phyloP scores from a whole-genome alignment of 805 yeast species.

The Jamesozyma hellenica region DNA sequence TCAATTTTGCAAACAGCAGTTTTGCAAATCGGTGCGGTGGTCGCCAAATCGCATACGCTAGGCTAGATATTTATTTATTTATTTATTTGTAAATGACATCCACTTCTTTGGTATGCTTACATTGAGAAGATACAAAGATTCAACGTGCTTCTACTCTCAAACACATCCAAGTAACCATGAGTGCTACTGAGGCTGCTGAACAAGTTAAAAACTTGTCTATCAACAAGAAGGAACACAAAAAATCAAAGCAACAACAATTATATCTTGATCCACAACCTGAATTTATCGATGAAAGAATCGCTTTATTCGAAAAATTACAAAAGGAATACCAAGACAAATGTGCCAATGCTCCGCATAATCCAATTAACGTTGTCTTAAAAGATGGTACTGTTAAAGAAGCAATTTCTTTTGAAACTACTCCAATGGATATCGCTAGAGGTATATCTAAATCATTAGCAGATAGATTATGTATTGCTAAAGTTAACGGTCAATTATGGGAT shows the following conservation, averaged over 20 bases:
- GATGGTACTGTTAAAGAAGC: slow-evolving; percentile 79
- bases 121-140: no score
- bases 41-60: no score
- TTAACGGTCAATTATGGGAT: slow-evolving; percentile 89
- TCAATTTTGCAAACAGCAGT: no score
- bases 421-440: slow-evolving; percentile 70
- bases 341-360: slow-evolving; percentile 49
- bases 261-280: slow-evolving; percentile 71
- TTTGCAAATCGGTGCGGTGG: no score
- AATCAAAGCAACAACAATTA: slow-evolving; percentile 36
- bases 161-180: no score
- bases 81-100: no score
- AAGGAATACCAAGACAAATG: slow-evolving; percentile 64
- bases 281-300: slow-evolving; percentile 69
- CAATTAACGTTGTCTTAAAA: slow-evolving; percentile 71
- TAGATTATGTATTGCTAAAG: slow-evolving; percentile 83
- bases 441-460: slow-evolving; percentile 85
- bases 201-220: slow-evolving; percentile 36
- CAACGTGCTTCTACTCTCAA: no score
- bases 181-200: slow-evolving; percentile 26
- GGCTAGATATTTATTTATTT: no score
- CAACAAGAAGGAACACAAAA: slow-evolving; percentile 30
- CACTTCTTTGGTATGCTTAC: no score
- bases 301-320: slow-evolving; percentile 71
- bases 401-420: slow-evolving; percentile 81